A percentile compares a stretch with the other conserved stretches of the same genome.
phyloP scores from a whole-genome alignment of 2,329 filamentous ascomycete genomes.

The Talaromyces albobiverticillius region DNA sequence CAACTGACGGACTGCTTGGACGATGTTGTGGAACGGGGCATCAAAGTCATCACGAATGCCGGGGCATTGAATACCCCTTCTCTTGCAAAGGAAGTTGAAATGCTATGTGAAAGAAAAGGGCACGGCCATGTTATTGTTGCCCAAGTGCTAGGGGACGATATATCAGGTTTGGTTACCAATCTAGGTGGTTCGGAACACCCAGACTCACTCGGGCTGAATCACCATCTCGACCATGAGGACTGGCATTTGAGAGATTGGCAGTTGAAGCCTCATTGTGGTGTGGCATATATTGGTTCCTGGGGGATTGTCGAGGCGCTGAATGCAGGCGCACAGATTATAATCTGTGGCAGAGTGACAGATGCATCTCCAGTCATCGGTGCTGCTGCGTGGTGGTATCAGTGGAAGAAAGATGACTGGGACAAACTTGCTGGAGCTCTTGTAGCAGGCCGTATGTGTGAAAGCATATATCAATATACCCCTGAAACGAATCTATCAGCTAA shows the following conservation, averaged over 20 bases:
- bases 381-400: conserved; percentile 56
- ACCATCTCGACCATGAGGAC: conserved; percentile 1
- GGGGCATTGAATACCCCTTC: conserved; percentile 17
- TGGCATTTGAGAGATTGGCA: conserved; percentile 1
- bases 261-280: background rate
- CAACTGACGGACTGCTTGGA: conserved; percentile 15
- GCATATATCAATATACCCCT: background rate
- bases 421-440: conserved; percentile 50
- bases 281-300: conserved; percentile 52
- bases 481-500: background rate
- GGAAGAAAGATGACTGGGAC: conserved; percentile 49
- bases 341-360: conserved; percentile 50
- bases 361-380: conserved; percentile 56
- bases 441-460: conserved; percentile 37
- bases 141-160: conserved; percentile 1
- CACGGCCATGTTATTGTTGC: background rate
- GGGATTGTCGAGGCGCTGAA: conserved; percentile 46
- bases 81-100: background rate
- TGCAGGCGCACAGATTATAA: conserved; percentile 47
- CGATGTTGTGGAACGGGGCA: conserved; percentile 8
- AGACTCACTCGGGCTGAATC: background rate
- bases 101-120: background rate
- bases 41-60: conserved; percentile 22
- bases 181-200: background rate
- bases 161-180: background rate